These are phyloP conservation scores for Conringia planisiliqua DNA, from an alignment of 345 rosid genomes.

Conservation along the genomic window DNA sequence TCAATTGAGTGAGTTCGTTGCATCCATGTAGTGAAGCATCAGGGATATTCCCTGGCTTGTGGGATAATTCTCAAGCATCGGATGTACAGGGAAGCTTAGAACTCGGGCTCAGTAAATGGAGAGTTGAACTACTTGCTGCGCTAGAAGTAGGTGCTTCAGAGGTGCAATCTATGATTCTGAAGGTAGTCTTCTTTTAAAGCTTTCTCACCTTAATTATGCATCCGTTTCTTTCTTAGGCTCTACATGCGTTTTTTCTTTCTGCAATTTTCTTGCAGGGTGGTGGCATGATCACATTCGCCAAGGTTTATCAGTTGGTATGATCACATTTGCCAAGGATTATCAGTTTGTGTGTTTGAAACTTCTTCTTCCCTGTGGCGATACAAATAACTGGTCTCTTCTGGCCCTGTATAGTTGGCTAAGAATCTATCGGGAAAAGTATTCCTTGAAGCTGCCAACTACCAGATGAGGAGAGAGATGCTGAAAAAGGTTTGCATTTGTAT, in stretches of 20 bases:
- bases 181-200: constrained; percentile 38
- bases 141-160: constrained; percentile 54
- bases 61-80: constrained; percentile 46
- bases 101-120: constrained; percentile 66
- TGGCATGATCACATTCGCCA: constrained; percentile 68
- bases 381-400: constrained; percentile 15
- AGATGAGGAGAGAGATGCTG: constrained; percentile 68
- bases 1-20: neutral
- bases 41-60: constrained; percentile 49
- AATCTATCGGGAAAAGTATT: constrained; percentile 67
- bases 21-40: constrained; percentile 59
- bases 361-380: neutral
- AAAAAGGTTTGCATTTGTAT: constrained; percentile 50
- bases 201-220: neutral
- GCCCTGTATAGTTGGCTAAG: constrained; percentile 50
- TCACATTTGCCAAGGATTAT: constrained; percentile 58
- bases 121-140: constrained; percentile 62
- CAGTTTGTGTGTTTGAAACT: constrained; percentile 23
- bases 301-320: constrained; percentile 73
- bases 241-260: neutral
- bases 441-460: constrained; percentile 81
- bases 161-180: constrained; percentile 66
- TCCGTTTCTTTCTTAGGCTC: constrained; percentile 15
- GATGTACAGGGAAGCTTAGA: constrained; percentile 48
- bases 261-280: constrained; percentile 53